phyloP scores from a whole-genome alignment of 1,284 basidiomycete genomes.

The Ustilago vetiveriae region DNA sequence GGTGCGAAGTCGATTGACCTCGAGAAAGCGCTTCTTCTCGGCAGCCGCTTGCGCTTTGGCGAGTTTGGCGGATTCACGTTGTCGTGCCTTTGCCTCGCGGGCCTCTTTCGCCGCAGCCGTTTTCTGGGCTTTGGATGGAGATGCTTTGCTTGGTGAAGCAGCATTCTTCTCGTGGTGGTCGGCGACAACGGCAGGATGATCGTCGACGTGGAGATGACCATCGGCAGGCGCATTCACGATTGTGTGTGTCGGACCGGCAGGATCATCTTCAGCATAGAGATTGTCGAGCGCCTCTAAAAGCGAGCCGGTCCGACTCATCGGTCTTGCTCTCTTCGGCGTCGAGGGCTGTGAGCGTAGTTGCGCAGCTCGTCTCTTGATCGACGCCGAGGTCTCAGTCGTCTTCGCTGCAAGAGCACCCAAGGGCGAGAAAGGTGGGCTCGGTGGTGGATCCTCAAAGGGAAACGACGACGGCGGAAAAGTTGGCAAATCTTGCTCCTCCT shows the following conservation, averaged over 20 bases:
- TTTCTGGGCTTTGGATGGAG: constrained; percentile 8
- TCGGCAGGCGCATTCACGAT: too few species aligned
- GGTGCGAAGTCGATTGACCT: constrained; percentile 42
- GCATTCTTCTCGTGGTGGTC: neutral
- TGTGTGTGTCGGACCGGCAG: too few species aligned
- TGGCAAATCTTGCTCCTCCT: constrained; percentile 5
- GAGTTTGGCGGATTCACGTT: constrained; percentile 32
- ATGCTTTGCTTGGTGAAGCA: neutral
- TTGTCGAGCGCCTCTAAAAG: constrained; percentile 41
- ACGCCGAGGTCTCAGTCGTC: constrained; percentile 6
- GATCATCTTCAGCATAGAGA: constrained; percentile 11
- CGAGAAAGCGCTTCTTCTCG: constrained; percentile 40
- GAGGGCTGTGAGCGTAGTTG: neutral
- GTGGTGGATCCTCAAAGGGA: constrained; percentile 16
- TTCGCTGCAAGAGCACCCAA: neutral
- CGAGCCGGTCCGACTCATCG: constrained; percentile 12
- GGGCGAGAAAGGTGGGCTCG: constrained; percentile 25
- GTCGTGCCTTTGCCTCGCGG: constrained; percentile 26
- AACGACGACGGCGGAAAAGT: constrained; percentile 23
- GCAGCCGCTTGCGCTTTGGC: constrained; percentile 17
- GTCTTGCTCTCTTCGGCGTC: constrained; percentile 11
- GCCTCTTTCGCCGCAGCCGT: constrained; percentile 19
- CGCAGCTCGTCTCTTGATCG: constrained; percentile 7
- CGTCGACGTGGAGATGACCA: too few species aligned
- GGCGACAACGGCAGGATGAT: neutral